phyloP scores from a whole-genome alignment of 768 basidiomycete genomes.

The Cyclocybe aegerita region DNA sequence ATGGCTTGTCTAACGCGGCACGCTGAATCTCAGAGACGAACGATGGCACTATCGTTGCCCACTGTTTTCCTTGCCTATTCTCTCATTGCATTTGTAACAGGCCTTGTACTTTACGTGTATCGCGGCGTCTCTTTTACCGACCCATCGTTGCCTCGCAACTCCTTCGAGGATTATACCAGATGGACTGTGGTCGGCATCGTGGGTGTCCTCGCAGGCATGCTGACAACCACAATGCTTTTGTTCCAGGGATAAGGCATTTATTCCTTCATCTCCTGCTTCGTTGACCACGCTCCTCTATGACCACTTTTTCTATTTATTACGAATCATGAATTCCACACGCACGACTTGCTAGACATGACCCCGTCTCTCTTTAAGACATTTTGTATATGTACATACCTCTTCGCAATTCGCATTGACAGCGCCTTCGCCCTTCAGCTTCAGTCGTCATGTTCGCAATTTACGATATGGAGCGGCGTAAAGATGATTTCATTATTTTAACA shows the following conservation, averaged over 20 bases:
- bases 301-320: too few relatives aligned
- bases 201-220: constrained; percentile 62
- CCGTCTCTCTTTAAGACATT: too few relatives aligned
- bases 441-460: too few relatives aligned
- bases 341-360: too few relatives aligned
- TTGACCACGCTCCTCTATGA: too few relatives aligned
- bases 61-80: constrained; percentile 74
- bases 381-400: too few relatives aligned
- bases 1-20: neutral
- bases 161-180: constrained; percentile 58
- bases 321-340: too few relatives aligned
- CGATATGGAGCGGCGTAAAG: too few relatives aligned
- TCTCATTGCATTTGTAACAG: constrained; percentile 65
- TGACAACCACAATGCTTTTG: constrained; percentile 51
- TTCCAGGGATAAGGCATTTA: constrained; percentile 15
- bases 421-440: too few relatives aligned
- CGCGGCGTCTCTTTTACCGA: constrained; percentile 45
- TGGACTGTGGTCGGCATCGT: constrained; percentile 64
- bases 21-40: constrained; percentile 44
- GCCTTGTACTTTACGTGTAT: constrained; percentile 65
- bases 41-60: constrained; percentile 68
- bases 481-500: too few relatives aligned
- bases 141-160: constrained; percentile 32
- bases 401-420: too few relatives aligned
- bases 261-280: neutral